These are phyloP conservation scores for Papiliotrema flavescens DNA, from an alignment of 1,284 basidiomycete species.

Conservation along the genomic window DNA sequence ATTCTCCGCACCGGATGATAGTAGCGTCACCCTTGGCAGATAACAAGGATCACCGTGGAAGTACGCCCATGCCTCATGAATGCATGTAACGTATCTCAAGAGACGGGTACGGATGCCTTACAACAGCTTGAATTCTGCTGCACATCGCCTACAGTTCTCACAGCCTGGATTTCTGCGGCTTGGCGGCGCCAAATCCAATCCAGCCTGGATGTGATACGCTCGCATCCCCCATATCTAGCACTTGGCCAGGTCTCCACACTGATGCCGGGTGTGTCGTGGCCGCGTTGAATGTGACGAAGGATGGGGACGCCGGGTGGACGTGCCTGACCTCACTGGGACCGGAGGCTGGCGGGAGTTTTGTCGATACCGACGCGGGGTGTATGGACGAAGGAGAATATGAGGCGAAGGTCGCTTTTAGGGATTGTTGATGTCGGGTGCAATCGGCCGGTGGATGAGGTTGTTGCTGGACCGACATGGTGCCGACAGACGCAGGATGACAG, in stretches of 20 bases:
- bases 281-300: constrained; percentile 9
- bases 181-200: constrained; percentile 4
- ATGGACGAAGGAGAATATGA: too few relatives aligned
- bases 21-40: not conserved
- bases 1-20: constrained; percentile 79
- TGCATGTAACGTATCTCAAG: not conserved
- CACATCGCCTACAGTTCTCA: not conserved
- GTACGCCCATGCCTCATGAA: not conserved
- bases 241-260: not conserved
- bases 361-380: too few relatives aligned
- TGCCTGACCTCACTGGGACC: too few relatives aligned
- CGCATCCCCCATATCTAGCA: constrained; percentile 12
- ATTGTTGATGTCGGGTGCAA: too few relatives aligned
- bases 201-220: constrained; percentile 28
- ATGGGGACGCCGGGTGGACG: too few relatives aligned
- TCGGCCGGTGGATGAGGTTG: too few relatives aligned
- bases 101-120: not conserved
- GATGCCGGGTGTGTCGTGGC: constrained; percentile 16
- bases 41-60: not conserved
- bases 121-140: not conserved
- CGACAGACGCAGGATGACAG: too few relatives aligned
- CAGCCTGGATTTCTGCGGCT: constrained; percentile 2
- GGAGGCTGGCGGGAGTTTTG: too few relatives aligned
- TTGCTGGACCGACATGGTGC: too few relatives aligned
- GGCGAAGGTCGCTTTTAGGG: too few relatives aligned